Evolutionary conservation across 2,329 filamentous ascomycete species (phyloP).

Genomic region (Dothistroma septosporum): DNA sequence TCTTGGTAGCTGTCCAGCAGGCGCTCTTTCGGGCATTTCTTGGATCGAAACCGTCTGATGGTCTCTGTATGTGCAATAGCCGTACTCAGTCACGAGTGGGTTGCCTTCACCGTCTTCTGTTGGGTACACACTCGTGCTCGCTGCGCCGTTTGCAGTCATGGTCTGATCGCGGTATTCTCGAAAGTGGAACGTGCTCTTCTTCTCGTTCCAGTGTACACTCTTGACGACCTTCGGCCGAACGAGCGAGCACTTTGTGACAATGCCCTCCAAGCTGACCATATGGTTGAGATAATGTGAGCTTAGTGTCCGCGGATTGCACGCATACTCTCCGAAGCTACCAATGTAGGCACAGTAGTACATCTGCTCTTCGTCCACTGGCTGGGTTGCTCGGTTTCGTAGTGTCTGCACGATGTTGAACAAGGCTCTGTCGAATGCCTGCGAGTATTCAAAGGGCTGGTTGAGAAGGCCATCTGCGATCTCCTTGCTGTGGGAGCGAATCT

Average conservation of each 20-base stretch:
- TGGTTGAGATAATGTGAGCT: constrained; percentile 86
- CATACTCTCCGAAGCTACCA: constrained; percentile 89
- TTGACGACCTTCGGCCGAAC: constrained; percentile 97
- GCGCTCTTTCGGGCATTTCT: constrained; percentile 96
- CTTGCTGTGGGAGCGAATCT: constrained; percentile 80
- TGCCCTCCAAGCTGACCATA: constrained; percentile 96
- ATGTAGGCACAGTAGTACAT: constrained; percentile 95
- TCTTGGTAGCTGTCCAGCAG: constrained; percentile 88
- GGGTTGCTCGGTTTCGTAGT: constrained; percentile 68
- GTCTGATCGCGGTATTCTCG: constrained; percentile 94
- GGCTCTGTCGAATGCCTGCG: constrained; percentile 81
- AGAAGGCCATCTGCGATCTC: constrained; percentile 78
- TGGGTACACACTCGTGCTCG: constrained; percentile 87
- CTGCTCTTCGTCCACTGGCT: constrained; percentile 72
- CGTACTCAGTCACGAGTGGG: constrained; percentile 90
- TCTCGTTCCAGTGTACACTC: constrained; percentile 94
- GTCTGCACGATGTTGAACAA: constrained; percentile 84
- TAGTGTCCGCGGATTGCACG: constrained; percentile 90
- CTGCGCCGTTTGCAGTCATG: constrained; percentile 82
- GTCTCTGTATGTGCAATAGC: constrained; percentile 90
- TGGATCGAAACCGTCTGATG: constrained; percentile 98
- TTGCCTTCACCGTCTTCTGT: constrained; percentile 92
- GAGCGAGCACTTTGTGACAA: constrained; percentile 92
- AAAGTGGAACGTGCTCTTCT: constrained; percentile 78
- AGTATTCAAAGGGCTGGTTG: constrained; percentile 81